Evolutionary conservation across 768 basidiomycete species (phyloP), one percentile per base, ranked within the genome.

Genomic region (Phanerodontia chrysosporium): DNA sequence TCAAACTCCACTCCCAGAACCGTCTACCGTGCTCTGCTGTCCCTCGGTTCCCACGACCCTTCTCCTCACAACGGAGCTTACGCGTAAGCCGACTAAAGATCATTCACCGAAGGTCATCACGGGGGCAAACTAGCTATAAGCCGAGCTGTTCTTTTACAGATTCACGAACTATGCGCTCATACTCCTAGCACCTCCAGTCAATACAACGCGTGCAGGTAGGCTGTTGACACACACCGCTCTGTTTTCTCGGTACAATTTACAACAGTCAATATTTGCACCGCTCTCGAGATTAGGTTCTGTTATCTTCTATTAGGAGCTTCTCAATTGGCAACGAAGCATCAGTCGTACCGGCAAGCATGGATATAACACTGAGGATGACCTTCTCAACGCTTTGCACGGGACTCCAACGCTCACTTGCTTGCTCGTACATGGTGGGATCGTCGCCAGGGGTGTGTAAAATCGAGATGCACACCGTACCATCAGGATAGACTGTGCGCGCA

Each of bases 351-450:
- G 97, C 95, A 13, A 99, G 80, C 95, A 99, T 98, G 44, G 92
- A 95, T 65, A 99, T 86, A 24, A 99, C 96, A 65, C 93, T 95
- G 10, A 98, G 79, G 55, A 98, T 82, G 63, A 97, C 96, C 74
- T 97, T 98, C 76, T 98, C 91, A 16, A 99, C 92, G 67, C 92
- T 93, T 74, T 98, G 96, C 0, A 98, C 96, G n/a, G 97, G 97
- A 58, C 90, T 93, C 97, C 97, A 99, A 39, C 97, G 83, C 69
- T 99, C 97, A 21, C 90, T 93, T 0, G 95, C 93, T 65, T 89
- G 85, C 71, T 99, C 96, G 72, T 98, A 98, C 80, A 92, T 89
- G 59, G 87, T 89, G 18, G 92, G 92, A 64, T 93, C 90, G 68
- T 93, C 92, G 9, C 91, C 92, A 0, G 95, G 97, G 0, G 93